These are phyloP conservation scores for Chlamydomonas sp. DNA, from an alignment of 139 green algal genomes.

Conservation along the genomic window DNA sequence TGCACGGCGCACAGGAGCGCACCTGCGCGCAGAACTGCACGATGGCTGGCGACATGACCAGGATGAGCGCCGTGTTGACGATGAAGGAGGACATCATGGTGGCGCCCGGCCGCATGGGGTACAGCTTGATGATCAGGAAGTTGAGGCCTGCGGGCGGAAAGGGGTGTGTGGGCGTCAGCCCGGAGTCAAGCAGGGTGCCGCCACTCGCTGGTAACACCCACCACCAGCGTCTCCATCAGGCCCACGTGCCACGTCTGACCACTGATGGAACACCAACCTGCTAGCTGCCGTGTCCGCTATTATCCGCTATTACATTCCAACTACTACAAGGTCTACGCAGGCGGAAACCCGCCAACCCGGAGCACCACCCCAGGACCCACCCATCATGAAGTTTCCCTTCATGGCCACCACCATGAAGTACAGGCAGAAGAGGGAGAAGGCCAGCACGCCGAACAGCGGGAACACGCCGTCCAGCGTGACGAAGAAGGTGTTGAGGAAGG, in stretches of 20 bases:
- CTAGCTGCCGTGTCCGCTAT: no score
- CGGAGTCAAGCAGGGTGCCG: no score
- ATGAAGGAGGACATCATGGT: constrained; percentile 97
- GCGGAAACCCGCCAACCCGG: no score
- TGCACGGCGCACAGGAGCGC: background rate
- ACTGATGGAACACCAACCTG: no score
- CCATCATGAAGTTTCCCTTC: constrained; percentile 87
- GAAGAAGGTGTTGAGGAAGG: constrained; percentile 94
- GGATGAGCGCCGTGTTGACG: constrained; percentile 95
- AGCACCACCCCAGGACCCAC: no score
- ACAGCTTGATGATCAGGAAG: constrained; percentile 90
- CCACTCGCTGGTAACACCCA: no score
- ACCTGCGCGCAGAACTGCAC: constrained; percentile 92
- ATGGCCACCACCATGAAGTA: constrained; percentile 80
- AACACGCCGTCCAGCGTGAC: constrained; percentile 88
- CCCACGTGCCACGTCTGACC: no score
- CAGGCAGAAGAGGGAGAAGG: constrained; percentile 95
- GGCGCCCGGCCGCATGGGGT: constrained; percentile 82
- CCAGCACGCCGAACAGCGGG: constrained; percentile 87
- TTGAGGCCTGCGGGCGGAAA: constrained; percentile 80
- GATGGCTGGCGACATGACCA: constrained; percentile 86
- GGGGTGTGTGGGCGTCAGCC: background rate
- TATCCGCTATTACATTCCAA: no score
- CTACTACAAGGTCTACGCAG: no score
- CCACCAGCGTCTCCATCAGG: no score